phyloP scores from a whole-genome alignment of 768 basidiomycete species.

The Gloeopeniophorella convolvens region DNA sequence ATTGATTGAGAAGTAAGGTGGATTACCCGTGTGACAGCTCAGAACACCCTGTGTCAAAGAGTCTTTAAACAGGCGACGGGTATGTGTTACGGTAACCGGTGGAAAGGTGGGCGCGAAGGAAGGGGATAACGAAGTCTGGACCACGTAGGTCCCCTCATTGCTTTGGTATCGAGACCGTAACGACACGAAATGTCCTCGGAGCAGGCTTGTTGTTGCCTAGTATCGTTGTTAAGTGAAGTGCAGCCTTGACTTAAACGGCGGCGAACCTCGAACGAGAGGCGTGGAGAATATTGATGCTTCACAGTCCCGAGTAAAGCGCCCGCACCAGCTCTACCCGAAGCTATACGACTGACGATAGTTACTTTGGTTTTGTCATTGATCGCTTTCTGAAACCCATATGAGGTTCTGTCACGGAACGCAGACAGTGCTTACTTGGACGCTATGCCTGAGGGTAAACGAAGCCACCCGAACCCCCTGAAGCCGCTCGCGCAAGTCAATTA shows the following conservation, averaged over 20 bases:
- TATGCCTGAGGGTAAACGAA: slow-evolving; percentile 37
- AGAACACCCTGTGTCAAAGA: slow-evolving; percentile 21
- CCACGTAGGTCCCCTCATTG: slow-evolving; percentile 9
- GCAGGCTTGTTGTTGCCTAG: slow-evolving; percentile 23
- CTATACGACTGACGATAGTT: slow-evolving; percentile 34
- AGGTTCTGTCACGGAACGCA: neutral
- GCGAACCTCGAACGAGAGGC: slow-evolving; percentile 36
- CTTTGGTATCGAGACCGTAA: slow-evolving; percentile 11
- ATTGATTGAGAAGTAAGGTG: slow-evolving; percentile 16
- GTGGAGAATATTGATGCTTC: slow-evolving; percentile 70
- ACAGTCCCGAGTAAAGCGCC: slow-evolving; percentile 55
- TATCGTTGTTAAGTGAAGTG: neutral
- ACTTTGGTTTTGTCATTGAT: slow-evolving; percentile 41
- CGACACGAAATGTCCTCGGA: slow-evolving; percentile 12
- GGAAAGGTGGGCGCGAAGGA: slow-evolving; percentile 10
- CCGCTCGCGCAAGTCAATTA: slow-evolving; percentile 22
- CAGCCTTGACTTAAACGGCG: neutral
- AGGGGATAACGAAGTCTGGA: slow-evolving; percentile 17
- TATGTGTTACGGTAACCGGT: slow-evolving; percentile 18
- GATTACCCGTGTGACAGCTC: slow-evolving; percentile 9
- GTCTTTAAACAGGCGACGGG: slow-evolving; percentile 20
- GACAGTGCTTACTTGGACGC: slow-evolving; percentile 32
- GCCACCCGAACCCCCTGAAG: slow-evolving; percentile 32
- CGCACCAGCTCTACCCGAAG: slow-evolving; percentile 5
- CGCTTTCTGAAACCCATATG: slow-evolving; percentile 35